These are phyloP conservation scores for Cladochytrium replicatum DNA, from an alignment of 192 early-diverging fungal genomes.

Conservation along the genomic window DNA sequence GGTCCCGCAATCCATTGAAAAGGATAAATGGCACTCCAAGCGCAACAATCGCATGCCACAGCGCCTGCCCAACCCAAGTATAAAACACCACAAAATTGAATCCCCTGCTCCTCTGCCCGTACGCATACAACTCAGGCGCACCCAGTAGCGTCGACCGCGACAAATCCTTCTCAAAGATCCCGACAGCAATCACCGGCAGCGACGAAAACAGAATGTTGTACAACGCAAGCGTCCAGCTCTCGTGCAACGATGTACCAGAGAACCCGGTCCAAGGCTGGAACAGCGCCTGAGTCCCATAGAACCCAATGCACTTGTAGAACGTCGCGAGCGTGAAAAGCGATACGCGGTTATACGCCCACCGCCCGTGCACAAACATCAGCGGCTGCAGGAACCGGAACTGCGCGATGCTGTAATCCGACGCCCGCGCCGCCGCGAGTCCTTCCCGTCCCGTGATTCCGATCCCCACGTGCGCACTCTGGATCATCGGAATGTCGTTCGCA, in stretches of 20 bases:
- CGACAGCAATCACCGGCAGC: slow-evolving; percentile 66
- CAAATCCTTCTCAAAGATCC: slow-evolving; percentile 77
- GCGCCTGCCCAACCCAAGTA: slow-evolving; percentile 43
- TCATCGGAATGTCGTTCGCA: slow-evolving; percentile 91
- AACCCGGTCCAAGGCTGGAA: slow-evolving; percentile 71
- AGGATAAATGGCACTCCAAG: no score
- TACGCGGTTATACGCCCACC: slow-evolving; percentile 62
- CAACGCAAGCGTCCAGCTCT: slow-evolving; percentile 67
- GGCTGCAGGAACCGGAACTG: slow-evolving; percentile 78
- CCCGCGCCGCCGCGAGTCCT: slow-evolving; percentile 71
- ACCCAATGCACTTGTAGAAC: slow-evolving; percentile 76
- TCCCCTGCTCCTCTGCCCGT: slow-evolving; percentile 42
- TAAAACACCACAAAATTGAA: slow-evolving; percentile 44
- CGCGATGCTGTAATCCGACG: slow-evolving; percentile 77
- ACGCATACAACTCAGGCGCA: slow-evolving; percentile 64
- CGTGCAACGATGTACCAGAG: slow-evolving; percentile 63
- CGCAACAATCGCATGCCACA: slow-evolving; percentile 45
- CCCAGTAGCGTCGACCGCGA: slow-evolving; percentile 48
- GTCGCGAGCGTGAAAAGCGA: slow-evolving; percentile 63
- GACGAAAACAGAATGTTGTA: slow-evolving; percentile 79
- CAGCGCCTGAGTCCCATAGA: slow-evolving; percentile 62
- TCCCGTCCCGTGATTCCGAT: slow-evolving; percentile 84
- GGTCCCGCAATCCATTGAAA: no score
- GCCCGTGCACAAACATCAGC: slow-evolving; percentile 77
- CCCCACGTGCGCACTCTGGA: slow-evolving; percentile 83